Evolutionary conservation across 2,329 filamentous ascomycete species (phyloP).

Genomic region (Fusarium lateritium): DNA sequence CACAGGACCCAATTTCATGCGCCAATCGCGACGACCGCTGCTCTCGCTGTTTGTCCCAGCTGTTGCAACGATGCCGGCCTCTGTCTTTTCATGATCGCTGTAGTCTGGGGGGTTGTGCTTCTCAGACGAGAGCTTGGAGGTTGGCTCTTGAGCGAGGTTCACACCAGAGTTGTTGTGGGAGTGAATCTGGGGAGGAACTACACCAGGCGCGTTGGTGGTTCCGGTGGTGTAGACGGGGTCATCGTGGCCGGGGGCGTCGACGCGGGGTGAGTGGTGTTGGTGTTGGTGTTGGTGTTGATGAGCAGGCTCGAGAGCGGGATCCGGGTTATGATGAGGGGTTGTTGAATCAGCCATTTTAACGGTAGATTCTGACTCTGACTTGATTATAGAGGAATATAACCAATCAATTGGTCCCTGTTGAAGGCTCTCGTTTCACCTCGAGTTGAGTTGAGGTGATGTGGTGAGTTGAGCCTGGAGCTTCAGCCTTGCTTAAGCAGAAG

Average conservation of each 20-base stretch:
- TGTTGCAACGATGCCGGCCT: slow-evolving; percentile 52
- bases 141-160: background rate
- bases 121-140: slow-evolving; percentile 48
- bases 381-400: background rate
- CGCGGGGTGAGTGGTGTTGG: slow-evolving; percentile 58
- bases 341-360: slow-evolving; percentile 40
- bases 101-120: slow-evolving; percentile 56
- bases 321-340: slow-evolving; percentile 39
- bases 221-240: slow-evolving; percentile 65
- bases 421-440: too few species aligned
- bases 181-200: slow-evolving; percentile 53
- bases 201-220: slow-evolving; percentile 54
- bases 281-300: slow-evolving; percentile 63
- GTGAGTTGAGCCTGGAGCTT: slow-evolving; percentile 23
- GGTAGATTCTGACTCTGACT: background rate
- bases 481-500: slow-evolving; percentile 34
- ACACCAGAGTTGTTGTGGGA: slow-evolving; percentile 1
- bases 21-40: slow-evolving; percentile 23
- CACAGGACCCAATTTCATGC: slow-evolving; percentile 51
- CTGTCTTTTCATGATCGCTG: slow-evolving; percentile 58
- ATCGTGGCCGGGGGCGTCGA: slow-evolving; percentile 52
- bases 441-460: too few species aligned
- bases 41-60: slow-evolving; percentile 43
- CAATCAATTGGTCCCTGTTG: slow-evolving; percentile 9
- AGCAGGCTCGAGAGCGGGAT: slow-evolving; percentile 52